phyloP scores from a whole-genome alignment of 306 rosid genomes.

The Adenanthera pavonina region DNA sequence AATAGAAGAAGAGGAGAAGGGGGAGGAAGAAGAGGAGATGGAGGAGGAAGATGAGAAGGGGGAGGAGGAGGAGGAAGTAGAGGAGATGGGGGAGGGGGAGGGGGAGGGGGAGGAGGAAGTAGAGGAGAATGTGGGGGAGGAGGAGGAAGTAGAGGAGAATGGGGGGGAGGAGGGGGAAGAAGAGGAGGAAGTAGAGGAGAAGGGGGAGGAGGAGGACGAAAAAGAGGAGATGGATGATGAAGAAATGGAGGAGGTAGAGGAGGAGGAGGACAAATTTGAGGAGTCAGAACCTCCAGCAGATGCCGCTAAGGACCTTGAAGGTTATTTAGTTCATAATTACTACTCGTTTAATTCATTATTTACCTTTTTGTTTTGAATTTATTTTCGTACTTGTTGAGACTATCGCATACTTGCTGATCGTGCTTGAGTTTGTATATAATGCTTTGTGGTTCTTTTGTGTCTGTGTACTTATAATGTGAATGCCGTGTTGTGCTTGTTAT shows the following conservation, averaged over 20 bases:
- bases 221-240: slow-evolving; percentile 28
- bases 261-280: slow-evolving; percentile 30
- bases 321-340: slow-evolving; percentile 36
- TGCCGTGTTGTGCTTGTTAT: background rate
- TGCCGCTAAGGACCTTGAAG: slow-evolving; percentile 35
- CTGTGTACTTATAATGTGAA: background rate
- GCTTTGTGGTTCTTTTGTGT: background rate
- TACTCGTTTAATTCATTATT: slow-evolving; percentile 5
- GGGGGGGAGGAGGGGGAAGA: background rate
- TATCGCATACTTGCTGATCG: slow-evolving; percentile 9
- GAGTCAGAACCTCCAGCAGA: slow-evolving; percentile 40
- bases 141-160: slow-evolving; percentile 17
- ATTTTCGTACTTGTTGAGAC: slow-evolving; percentile 6
- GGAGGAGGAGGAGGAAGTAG: slow-evolving; percentile 24
- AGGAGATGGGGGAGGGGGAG: slow-evolving; percentile 17
- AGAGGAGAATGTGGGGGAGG: slow-evolving; percentile 19
- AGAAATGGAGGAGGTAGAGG: slow-evolving; percentile 26
- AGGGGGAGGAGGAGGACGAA: background rate
- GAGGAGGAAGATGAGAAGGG: slow-evolving; percentile 26
- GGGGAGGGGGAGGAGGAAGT: slow-evolving; percentile 30
- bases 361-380: background rate
- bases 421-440: slow-evolving; percentile 6
- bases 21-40: slow-evolving; percentile 16
- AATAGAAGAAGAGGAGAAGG: background rate
- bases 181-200: slow-evolving; percentile 28